These are phyloP conservation scores for Candida maris DNA, from an alignment of 805 yeast genomes.

Conservation along the genomic window DNA sequence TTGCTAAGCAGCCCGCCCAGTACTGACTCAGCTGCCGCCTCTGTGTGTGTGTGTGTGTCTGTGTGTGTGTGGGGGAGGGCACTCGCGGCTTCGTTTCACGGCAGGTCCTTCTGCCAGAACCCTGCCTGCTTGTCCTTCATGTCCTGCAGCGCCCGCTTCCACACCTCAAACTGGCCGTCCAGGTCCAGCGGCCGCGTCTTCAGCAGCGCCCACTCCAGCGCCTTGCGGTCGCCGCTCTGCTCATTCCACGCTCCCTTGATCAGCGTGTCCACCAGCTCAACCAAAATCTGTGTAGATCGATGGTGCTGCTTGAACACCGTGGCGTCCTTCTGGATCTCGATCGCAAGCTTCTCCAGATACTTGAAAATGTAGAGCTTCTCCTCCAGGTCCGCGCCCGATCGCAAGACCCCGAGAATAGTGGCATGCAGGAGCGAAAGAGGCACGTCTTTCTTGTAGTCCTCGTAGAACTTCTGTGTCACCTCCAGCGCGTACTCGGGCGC, in stretches of 20 bases:
- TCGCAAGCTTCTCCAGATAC: constrained; percentile 21
- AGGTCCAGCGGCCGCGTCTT: constrained; percentile 11
- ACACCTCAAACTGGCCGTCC: constrained; percentile 13
- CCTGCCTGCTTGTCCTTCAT: constrained; percentile 23
- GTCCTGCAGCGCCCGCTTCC: constrained; percentile 19
- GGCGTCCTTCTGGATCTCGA: constrained; percentile 16
- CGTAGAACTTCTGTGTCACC: constrained; percentile 14
- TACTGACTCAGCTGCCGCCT: no score
- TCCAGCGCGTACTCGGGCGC: constrained; percentile 15
- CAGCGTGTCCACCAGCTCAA: constrained; percentile 20
- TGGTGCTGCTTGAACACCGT: constrained; percentile 12
- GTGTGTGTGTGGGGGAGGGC: no score
- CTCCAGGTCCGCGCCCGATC: constrained; percentile 8
- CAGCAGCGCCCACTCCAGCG: constrained; percentile 25
- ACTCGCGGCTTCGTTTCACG: no score
- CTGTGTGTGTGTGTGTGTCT: no score
- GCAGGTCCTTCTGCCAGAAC: constrained; percentile 24
- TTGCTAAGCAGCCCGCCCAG: no score
- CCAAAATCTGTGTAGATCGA: constrained; percentile 11
- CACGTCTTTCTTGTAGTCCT: constrained; percentile 21
- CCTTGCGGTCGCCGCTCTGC: constrained; percentile 15
- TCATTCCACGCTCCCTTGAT: constrained; percentile 20
- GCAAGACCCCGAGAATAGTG: constrained; percentile 22
- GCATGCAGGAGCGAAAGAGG: constrained; percentile 26
- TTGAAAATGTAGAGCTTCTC: constrained; percentile 20